phyloP scores from a whole-genome alignment of 495 filamentous ascomycete genomes.

The Penicillium maclennaniae region DNA sequence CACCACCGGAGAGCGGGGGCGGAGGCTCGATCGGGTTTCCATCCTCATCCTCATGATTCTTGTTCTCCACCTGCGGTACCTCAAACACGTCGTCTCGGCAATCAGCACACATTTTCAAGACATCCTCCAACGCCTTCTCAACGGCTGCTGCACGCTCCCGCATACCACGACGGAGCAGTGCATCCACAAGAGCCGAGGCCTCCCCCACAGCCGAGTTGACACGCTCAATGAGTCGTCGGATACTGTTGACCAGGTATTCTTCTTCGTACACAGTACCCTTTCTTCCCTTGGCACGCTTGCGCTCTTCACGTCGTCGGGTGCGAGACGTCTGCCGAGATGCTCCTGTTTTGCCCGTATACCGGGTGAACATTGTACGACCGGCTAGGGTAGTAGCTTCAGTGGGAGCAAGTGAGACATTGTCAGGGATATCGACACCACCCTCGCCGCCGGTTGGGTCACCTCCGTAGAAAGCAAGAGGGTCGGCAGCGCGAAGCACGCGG shows the following conservation, averaged over 20 bases:
- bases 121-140: conserved; percentile 65
- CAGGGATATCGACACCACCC: conserved; percentile 68
- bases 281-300: conserved; percentile 89
- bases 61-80: conserved; percentile 5
- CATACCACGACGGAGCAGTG: conserved; percentile 75
- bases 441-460: conserved; percentile 55
- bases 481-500: conserved; percentile 69
- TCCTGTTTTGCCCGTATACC: conserved; percentile 79
- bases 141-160: conserved; percentile 77
- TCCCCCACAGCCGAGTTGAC: conserved; percentile 69
- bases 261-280: conserved; percentile 98
- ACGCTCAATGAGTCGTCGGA: conserved; percentile 78
- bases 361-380: conserved; percentile 74
- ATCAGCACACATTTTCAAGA: conserved; percentile 61
- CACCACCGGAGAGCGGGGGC: conserved; percentile 30
- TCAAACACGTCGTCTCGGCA: conserved; percentile 68
- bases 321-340: conserved; percentile 73
- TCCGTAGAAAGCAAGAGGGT: conserved; percentile 76
- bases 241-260: conserved; percentile 87
- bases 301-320: conserved; percentile 81
- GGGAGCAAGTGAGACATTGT: conserved; percentile 87
- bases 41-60: conserved; percentile 2
- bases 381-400: conserved; percentile 74
- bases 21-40: conserved; percentile 13
- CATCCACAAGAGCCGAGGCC: conserved; percentile 66